Conservation (phyloP, 2,329 filamentous ascomycete genomes). For the Neofusicoccum sp. region DNA sequence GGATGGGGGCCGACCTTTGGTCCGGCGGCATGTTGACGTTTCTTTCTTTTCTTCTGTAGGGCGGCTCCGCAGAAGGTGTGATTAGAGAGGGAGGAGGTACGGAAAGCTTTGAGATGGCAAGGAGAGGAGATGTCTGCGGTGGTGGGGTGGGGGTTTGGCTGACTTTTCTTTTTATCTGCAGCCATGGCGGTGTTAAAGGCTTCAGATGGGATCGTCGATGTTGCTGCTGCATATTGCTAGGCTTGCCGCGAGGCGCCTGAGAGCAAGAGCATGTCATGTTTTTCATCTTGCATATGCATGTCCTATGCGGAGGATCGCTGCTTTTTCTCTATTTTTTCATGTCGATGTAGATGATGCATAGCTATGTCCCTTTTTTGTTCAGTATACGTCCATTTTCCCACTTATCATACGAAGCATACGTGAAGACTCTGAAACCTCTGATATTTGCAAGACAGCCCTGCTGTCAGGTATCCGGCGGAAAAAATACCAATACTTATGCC, state of each 20-base stretch:
- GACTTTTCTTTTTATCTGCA: neutral
- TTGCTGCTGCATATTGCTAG: neutral
- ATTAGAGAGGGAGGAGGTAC: neutral
- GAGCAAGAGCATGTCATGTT: neutral
- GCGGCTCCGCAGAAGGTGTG: conserved; percentile 2
- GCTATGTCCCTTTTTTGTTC: neutral
- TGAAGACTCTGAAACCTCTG: neutral
- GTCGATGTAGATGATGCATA: neutral
- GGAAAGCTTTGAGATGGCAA: neutral
- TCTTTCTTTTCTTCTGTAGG: conserved; percentile 2
- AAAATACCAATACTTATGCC: neutral
- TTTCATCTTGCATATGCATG: neutral
- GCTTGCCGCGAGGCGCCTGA: neutral
- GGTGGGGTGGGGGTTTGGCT: neutral
- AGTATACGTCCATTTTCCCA: neutral
- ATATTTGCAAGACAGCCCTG: conserved; percentile 15
- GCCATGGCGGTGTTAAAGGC: neutral
- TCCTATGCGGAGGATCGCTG: neutral
- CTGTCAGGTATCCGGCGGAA: conserved; percentile 11
- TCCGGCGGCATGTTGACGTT: conserved; percentile 4
- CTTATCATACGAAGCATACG: neutral
- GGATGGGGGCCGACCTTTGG: too few relatives aligned
- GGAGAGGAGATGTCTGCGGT: neutral
- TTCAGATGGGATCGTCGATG: neutral
- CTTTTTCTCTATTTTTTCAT: neutral